Evolutionary conservation across 2,329 filamentous ascomycete genomes (phyloP), one percentile per base, ranked within the genome.

Genomic region (Claviceps africana): DNA sequence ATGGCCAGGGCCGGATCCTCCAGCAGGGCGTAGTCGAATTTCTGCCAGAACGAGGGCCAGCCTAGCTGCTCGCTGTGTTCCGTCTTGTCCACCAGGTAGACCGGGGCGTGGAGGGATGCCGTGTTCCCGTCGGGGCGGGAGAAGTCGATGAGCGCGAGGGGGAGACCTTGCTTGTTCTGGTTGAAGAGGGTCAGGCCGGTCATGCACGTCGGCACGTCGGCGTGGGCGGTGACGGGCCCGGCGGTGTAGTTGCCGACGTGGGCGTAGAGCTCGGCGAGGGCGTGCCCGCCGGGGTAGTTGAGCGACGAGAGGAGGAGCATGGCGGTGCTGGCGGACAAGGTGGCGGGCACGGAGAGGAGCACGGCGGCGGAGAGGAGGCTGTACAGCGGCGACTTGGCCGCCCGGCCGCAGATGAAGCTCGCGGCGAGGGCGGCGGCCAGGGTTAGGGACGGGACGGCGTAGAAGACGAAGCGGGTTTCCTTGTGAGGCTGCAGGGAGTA

Each of bases 401-500:
- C 72, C 42, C 84, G 82, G 1, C 72, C 74, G 69, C 80, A 86
- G 57, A 94, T 70, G 66, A 81, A 83, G 52, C 81, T 78, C 15
- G 88, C 87, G 21, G 82, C 83, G 4, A 88, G 74, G 3, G 88
- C 83, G 0, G 88, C 84, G 2, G 83, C 78, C 11, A 84, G 85
- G 0, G 90, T 95, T 31, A 97, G 71, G 0, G 84, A 76, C 0
- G 93, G 93, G 25, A 95, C 75, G 50, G 81, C 76, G 69, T 97
- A 97, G 61, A 97, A 82, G 59, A 98, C 83, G 72, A 98, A 98
- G 19, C 93, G 86, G 65, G 89, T 86, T 70, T 98, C 93, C 65
- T 98, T 98, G 71, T 98, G 93, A 0, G 91, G 90, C 56, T 95
- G 85, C 49, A 88, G 60, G 56, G 88, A 95, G 72, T 95, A 97